phyloP scores from a whole-genome alignment of 176 grass and related monocot genomes.

The Lolium perenne region DNA sequence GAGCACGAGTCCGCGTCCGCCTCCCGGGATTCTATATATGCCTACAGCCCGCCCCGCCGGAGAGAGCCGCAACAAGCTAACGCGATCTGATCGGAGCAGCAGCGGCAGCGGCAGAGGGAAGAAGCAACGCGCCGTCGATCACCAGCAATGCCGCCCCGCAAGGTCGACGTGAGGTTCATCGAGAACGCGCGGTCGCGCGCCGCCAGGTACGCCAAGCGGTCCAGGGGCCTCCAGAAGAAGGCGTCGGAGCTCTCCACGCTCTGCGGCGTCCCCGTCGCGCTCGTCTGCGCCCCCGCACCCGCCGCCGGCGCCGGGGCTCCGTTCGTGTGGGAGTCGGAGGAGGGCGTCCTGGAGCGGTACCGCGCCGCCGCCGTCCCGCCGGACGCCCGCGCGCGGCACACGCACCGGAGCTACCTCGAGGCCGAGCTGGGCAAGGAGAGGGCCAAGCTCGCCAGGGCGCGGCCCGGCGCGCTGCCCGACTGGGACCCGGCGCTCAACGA shows the following conservation, averaged over 20 bases:
- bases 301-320: neutral
- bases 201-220: neutral
- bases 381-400: constrained; percentile 27
- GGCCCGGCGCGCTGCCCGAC: neutral
- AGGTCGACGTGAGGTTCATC: constrained; percentile 12
- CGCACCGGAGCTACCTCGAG: constrained; percentile 27
- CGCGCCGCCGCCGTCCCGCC: neutral
- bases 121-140: neutral
- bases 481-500: constrained; percentile 42
- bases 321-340: constrained; percentile 39
- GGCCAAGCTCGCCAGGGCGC: constrained; percentile 42
- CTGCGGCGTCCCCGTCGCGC: constrained; percentile 42
- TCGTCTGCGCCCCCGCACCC: neutral
- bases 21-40: neutral
- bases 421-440: constrained; percentile 22
- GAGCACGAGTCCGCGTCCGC: neutral
- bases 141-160: neutral
- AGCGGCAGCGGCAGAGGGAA: neutral
- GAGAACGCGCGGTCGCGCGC: neutral
- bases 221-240: constrained; percentile 16
- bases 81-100: neutral
- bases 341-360: constrained; percentile 44
- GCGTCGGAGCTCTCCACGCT: constrained; percentile 24
- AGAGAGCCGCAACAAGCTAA: constrained; percentile 5
- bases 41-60: neutral